A percentile compares a stretch with the other conserved stretches of the same genome.
Conservation (phyloP, 108 stramenopile species). For the Ochromonas danica region DNA sequence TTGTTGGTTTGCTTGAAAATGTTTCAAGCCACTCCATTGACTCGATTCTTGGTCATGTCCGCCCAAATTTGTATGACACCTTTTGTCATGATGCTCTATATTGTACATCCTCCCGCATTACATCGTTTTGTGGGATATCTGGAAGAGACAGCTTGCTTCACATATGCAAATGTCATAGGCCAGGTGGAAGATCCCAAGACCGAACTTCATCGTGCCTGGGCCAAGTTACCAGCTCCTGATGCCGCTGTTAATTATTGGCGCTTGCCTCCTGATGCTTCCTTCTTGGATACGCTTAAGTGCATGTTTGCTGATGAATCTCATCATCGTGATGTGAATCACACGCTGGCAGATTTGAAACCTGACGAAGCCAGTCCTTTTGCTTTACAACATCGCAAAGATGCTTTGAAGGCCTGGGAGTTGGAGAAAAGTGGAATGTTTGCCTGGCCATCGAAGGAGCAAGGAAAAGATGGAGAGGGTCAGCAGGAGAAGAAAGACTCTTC, state of each 20-base stretch:
- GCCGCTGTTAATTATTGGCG: slow-evolving; percentile 65
- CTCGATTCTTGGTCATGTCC: slow-evolving; percentile 66
- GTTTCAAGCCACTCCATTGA: slow-evolving; percentile 68
- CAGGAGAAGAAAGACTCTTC: too few species aligned
- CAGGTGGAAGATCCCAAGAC: slow-evolving; percentile 71
- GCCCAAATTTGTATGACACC: slow-evolving; percentile 67
- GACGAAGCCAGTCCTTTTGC: slow-evolving; percentile 43
- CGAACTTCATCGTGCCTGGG: slow-evolving; percentile 63
- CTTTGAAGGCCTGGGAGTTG: slow-evolving; percentile 1
- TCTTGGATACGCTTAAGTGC: slow-evolving; percentile 8
- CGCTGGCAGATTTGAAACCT: slow-evolving; percentile 54
- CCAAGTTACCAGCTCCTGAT: slow-evolving; percentile 62
- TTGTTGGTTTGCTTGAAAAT: slow-evolving; percentile 79
- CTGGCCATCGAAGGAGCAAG: too few species aligned
- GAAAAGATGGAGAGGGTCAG: too few species aligned
- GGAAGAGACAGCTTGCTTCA: slow-evolving; percentile 82
- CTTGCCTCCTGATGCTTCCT: slow-evolving; percentile 53
- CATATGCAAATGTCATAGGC: slow-evolving; percentile 83
- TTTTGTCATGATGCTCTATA: slow-evolving; percentile 74
- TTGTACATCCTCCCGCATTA: slow-evolving; percentile 78
- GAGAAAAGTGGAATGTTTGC: neutral
- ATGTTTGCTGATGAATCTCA: slow-evolving; percentile 81
- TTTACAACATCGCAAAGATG: slow-evolving; percentile 13
- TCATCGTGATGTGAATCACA: slow-evolving; percentile 89
- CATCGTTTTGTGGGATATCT: slow-evolving; percentile 96